Evolutionary conservation across 768 basidiomycete species (phyloP), one percentile per base, ranked within the genome.

Genomic region (Phlebiopsis gigantea): DNA sequence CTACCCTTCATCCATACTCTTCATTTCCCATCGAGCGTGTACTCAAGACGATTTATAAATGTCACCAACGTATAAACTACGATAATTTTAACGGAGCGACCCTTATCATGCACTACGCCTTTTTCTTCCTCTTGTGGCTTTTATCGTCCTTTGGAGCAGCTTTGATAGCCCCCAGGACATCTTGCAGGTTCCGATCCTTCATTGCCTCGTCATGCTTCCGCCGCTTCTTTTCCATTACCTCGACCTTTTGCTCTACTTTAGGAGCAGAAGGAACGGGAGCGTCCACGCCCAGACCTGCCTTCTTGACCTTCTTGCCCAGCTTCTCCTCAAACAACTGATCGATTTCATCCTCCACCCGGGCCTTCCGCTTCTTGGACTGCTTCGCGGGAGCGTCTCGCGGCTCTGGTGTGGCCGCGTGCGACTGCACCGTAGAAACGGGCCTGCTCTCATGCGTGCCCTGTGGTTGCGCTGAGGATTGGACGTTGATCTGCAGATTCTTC

Each of bases 281-380:
- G 17, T 55, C 54, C 2, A 53, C 59, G 29, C 57, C 67, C 25
- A 87, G 65, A 3, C 78, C 80, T 22, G 73, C 78, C 63, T 78
- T 83, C 72, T 81, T 87, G 21, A 76, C 67, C 68, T 79, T 84
- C 63, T 78, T 82, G 19, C 84, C 84, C 19, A 86, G 65, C 21
- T 73, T 73, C 44, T 73, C 66, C 41, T 81, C 76, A 66, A 93
- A 93, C 10, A 92, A 71, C 2, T 72, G 79, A 56, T 93, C 91
- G 52, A 93, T 93, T 66, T 89, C 90, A 62, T 92, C 84, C 46
- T 74, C 79, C 6, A 71, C 60, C 22, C 67, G 64, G 24, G 50
- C 66, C 63, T 78, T 73, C 45, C 79, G 79, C 63, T 78, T 79
- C 68, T 59, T 62, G 42, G 21, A 47, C 39, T 55, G 57, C 24